These are phyloP conservation scores for Artemisia argyi DNA, from an alignment of 129 eudicot genomes.

Conservation along the genomic window DNA sequence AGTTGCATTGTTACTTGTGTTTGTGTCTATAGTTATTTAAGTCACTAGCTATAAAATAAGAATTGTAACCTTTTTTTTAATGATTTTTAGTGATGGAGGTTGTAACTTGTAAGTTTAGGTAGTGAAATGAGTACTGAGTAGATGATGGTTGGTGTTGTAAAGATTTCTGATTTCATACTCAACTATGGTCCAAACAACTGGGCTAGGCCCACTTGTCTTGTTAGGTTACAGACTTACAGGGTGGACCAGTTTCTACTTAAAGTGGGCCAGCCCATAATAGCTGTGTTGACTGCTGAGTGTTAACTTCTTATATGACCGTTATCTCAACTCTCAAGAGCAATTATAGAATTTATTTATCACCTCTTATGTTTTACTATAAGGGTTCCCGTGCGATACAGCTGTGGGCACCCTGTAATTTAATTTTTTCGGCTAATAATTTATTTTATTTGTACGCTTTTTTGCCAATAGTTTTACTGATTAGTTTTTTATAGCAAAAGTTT, in stretches of 20 bases:
- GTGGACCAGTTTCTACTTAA: conserved; percentile 18
- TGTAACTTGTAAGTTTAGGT: conserved; percentile 19
- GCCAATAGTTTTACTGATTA: too few species aligned
- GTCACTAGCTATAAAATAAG: background rate
- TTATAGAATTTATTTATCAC: background rate
- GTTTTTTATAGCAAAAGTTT: too few species aligned
- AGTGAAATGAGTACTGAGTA: background rate
- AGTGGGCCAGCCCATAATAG: conserved; percentile 24
- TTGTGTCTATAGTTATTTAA: background rate
- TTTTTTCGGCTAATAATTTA: too few species aligned
- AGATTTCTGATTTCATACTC: conserved; percentile 8
- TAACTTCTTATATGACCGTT: too few species aligned
- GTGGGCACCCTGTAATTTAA: too few species aligned
- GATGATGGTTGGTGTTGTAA: conserved; percentile 11
- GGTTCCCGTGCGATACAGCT: too few species aligned
- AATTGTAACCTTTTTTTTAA: background rate
- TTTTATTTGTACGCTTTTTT: too few species aligned
- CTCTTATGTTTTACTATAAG: too few species aligned
- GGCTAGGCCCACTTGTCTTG: conserved; percentile 1
- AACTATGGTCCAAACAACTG: conserved; percentile 14
- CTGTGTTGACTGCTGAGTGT: background rate
- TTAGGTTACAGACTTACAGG: background rate
- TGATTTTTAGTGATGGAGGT: conserved; percentile 9
- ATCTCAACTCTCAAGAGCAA: too few species aligned
- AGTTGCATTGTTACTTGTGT: background rate